Evolutionary conservation across 2,329 filamentous ascomycete species (phyloP), one percentile per base, ranked within the genome.

Genomic region (Xylaria sp.): DNA sequence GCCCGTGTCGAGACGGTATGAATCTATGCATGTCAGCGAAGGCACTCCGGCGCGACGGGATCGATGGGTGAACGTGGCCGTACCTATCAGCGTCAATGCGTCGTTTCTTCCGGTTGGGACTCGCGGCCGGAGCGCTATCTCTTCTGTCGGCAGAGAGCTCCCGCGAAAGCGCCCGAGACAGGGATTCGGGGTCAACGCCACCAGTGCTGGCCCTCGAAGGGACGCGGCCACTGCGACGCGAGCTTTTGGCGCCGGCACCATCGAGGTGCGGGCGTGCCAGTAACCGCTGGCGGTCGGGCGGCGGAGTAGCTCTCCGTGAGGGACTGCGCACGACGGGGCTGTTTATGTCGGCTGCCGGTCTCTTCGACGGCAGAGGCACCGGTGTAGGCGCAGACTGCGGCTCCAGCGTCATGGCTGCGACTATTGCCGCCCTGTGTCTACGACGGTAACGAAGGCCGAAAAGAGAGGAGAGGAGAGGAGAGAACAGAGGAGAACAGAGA

Each of bases 1-100:
- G 94, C 6, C 95, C 96, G 73, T 94, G 91, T 51, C 96, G 89
- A 75, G 96, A 97, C 34, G 96, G 96, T 74, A 99, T 98, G 79
- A 99, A 99, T 76, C 96, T 97, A 78, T 41, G 25, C 65, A 63
- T 63, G 44, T 75, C 60, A 73, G 67, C 62, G 20, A 65, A 9
- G 12, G 8, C 31, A 18, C 18, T 60, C 31, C 3, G 44, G 31
- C 10, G 31, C 25, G 3, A 20, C 34, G 9, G 13, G 23, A 55
- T 23, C 37, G 46, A 18, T 1, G 23, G 41, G 23, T 31, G 8
- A 20, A 8, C 34, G 25, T 63, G 9, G 46, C 76, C 76, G 74
- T 46, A 92, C 91, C 88, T 85, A 74, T 90, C 88, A 63, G 85
- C 88, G 71, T 89, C 87, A 72, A 90, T 87, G 65, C 88, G 82